Conservation (phyloP, 2,329 filamentous ascomycete species). For the Zasmidium cellare region DNA sequence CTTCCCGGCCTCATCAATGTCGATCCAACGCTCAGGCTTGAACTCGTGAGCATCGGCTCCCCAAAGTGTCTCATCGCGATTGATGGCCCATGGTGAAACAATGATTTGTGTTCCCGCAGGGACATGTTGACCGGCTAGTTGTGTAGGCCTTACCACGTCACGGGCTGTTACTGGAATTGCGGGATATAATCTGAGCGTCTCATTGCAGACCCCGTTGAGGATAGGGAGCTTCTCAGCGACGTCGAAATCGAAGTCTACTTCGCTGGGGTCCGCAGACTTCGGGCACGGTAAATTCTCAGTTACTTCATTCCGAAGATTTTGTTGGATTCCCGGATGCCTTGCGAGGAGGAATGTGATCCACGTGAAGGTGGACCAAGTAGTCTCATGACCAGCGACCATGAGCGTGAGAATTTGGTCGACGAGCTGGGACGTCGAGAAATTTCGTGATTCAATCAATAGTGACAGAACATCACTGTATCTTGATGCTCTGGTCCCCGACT, state of each 20-base stretch:
- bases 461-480: no score
- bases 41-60: constrained; percentile 31
- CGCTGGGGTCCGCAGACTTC: no score
- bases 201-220: neutral
- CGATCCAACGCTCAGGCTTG: constrained; percentile 32
- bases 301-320: neutral
- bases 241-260: neutral
- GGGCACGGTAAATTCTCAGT: no score
- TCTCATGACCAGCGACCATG: constrained; percentile 67
- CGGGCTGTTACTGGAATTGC: neutral
- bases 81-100: neutral
- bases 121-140: neutral
- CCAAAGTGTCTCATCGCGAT: constrained; percentile 22
- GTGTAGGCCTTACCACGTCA: neutral
- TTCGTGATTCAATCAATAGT: no score
- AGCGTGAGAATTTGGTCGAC: constrained; percentile 56
- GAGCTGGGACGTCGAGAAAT: neutral
- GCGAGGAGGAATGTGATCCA: neutral
- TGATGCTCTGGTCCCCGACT: no score
- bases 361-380: constrained; percentile 44
- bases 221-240: neutral
- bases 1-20: constrained; percentile 14
- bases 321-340: neutral
- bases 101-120: neutral
- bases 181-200: neutral